Conservation (phyloP, 129 eudicot genomes). For the Escallonia herrerae region DNA sequence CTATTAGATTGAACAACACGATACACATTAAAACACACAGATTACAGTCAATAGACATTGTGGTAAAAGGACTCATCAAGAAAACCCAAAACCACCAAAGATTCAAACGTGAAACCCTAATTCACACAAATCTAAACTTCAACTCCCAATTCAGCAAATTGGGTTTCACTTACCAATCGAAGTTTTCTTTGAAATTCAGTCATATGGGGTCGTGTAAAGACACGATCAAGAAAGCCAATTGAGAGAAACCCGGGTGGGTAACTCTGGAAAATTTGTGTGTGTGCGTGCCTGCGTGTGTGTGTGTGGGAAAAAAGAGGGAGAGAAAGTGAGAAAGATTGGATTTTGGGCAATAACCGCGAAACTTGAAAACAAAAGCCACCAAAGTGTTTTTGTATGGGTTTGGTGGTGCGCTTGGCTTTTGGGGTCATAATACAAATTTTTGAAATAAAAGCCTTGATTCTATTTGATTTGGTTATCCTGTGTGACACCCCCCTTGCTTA, state of each 20-base stretch:
- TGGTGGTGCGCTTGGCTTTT: not conserved
- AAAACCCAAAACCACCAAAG: not conserved
- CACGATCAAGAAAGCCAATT: constrained; percentile 14
- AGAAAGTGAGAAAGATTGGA: constrained; percentile 4
- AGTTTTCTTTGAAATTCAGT: constrained; percentile 12
- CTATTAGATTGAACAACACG: too few relatives aligned
- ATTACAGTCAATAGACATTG: not conserved
- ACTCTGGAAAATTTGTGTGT: not conserved
- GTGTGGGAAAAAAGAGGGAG: constrained; percentile 16
- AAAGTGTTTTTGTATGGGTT: constrained; percentile 2
- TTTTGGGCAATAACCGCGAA: constrained; percentile 61
- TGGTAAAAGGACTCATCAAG: not conserved
- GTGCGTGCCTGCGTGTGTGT: not conserved
- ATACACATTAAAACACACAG: too few relatives aligned
- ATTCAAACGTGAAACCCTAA: constrained; percentile 13
- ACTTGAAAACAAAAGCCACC: constrained; percentile 39
- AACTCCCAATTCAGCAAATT: not conserved
- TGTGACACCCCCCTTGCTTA: not conserved
- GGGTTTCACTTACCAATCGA: constrained; percentile 29
- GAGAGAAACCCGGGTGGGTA: constrained; percentile 1
- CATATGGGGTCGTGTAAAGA: not conserved
- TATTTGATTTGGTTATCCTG: not conserved
- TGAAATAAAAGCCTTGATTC: not conserved
- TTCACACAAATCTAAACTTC: constrained; percentile 7
- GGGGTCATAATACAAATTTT: not conserved